Percentiles rank a stretch among this genome's conserved stretches.
These are phyloP conservation scores for Debaryomyces sp. DNA, from an alignment of 1,139 yeast genomes.

Conservation along the genomic window DNA sequence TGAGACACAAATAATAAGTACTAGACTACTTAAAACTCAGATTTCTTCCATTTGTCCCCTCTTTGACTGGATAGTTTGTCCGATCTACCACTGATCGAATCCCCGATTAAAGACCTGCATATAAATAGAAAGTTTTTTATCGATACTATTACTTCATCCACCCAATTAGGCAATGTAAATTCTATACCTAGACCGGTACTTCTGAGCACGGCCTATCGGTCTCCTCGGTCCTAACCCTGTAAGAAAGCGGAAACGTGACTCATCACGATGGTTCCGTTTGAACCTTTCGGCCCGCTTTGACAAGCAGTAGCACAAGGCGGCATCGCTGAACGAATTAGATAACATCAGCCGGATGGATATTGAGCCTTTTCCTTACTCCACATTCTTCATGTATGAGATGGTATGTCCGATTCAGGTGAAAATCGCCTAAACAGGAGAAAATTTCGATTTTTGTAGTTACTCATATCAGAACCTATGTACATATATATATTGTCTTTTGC, in stretches of 20 bases:
- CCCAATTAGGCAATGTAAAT: conserved; percentile 40
- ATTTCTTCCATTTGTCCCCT: neutral
- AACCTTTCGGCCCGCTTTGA: conserved; percentile 1
- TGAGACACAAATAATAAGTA: neutral
- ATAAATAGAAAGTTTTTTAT: conserved; percentile 18
- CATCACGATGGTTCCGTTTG: neutral
- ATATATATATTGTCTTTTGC: neutral
- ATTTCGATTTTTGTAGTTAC: neutral
- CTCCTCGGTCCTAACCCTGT: neutral
- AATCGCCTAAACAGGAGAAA: neutral
- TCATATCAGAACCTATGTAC: neutral
- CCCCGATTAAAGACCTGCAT: conserved; percentile 5
- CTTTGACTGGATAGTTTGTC: neutral
- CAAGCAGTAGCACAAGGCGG: neutral
- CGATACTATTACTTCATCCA: conserved; percentile 31
- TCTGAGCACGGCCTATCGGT: neutral
- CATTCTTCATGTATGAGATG: neutral
- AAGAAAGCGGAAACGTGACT: neutral
- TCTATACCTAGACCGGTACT: conserved; percentile 14
- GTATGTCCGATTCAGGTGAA: conserved; percentile 3
- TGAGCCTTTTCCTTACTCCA: neutral
- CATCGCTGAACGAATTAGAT: neutral
- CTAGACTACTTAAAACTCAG: too few species aligned
- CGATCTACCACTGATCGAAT: neutral
- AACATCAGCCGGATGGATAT: neutral